A percentile compares a stretch with the other conserved stretches of the same genome.
Evolutionary conservation across 495 filamentous ascomycete species (phyloP).

Genomic region (Parmelia sp.): DNA sequence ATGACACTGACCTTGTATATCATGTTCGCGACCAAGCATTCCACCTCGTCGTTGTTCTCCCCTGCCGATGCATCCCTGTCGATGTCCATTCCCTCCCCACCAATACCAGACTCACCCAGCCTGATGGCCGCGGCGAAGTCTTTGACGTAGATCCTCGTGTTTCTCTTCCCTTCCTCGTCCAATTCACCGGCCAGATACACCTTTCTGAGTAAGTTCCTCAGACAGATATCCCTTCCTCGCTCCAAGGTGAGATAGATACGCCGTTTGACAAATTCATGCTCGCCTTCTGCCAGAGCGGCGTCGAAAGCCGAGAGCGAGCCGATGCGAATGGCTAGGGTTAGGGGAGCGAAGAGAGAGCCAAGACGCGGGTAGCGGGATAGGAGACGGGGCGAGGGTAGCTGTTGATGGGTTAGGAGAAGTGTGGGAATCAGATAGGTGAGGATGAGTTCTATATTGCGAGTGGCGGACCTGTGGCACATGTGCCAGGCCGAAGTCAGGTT

Average conservation of each 20-base stretch:
- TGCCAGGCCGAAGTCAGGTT: slow-evolving; percentile 70
- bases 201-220: slow-evolving; percentile 84
- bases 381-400: slow-evolving; percentile 63
- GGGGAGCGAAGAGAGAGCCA: slow-evolving; percentile 66
- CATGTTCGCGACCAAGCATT: slow-evolving; percentile 88
- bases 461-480: slow-evolving; percentile 63
- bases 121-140: slow-evolving; percentile 68
- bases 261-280: slow-evolving; percentile 86
- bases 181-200: slow-evolving; percentile 80
- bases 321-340: slow-evolving; percentile 67
- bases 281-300: slow-evolving; percentile 66
- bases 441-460: slow-evolving; percentile 80
- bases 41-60: slow-evolving; percentile 88
- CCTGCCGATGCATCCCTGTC: slow-evolving; percentile 49
- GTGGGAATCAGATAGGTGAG: slow-evolving; percentile 94
- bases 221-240: slow-evolving; percentile 78
- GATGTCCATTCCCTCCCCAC: slow-evolving; percentile 59
- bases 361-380: slow-evolving; percentile 72
- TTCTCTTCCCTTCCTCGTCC: slow-evolving; percentile 63
- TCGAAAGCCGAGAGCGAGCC: slow-evolving; percentile 85
- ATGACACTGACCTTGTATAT: slow-evolving; percentile 77
- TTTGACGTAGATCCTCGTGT: slow-evolving; percentile 70
- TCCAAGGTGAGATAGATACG: slow-evolving; percentile 94
- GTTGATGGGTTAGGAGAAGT: slow-evolving; percentile 79
- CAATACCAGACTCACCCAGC: slow-evolving; percentile 47